These are phyloP conservation scores for Tubosaeta sp. DNA, from an alignment of 768 basidiomycete species.

Conservation along the genomic window DNA sequence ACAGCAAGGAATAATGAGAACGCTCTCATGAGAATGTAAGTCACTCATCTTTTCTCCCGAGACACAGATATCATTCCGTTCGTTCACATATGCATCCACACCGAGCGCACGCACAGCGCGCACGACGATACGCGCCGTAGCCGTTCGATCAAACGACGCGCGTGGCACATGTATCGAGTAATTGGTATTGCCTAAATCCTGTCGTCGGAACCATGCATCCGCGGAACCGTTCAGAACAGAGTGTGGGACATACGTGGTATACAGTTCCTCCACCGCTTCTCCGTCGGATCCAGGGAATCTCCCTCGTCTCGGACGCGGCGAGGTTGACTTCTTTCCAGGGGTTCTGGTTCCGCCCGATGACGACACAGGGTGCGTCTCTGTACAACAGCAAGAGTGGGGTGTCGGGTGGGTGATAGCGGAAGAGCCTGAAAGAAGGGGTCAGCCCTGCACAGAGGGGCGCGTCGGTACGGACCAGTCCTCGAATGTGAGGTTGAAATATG, in stretches of 20 bases:
- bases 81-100: slow-evolving; percentile 76
- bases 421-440: slow-evolving; percentile 50
- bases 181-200: slow-evolving; percentile 98
- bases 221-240: not conserved
- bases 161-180: slow-evolving; percentile 92
- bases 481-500: slow-evolving; percentile 85
- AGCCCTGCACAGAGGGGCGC: slow-evolving; percentile 25
- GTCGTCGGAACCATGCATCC: not conserved
- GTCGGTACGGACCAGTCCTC: slow-evolving; percentile 73
- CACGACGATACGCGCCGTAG: slow-evolving; percentile 73
- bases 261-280: slow-evolving; percentile 94
- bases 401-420: slow-evolving; percentile 65
- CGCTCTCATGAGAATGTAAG: too few relatives aligned
- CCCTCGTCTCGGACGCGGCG: slow-evolving; percentile 42
- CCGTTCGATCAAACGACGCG: slow-evolving; percentile 69
- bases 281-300: slow-evolving; percentile 76
- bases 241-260: slow-evolving; percentile 69
- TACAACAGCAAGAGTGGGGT: slow-evolving; percentile 82
- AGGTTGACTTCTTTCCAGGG: slow-evolving; percentile 98
- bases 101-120: slow-evolving; percentile 74
- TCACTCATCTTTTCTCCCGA: slow-evolving; percentile 82
- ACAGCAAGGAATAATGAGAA: slow-evolving; percentile 1
- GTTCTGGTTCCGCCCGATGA: slow-evolving; percentile 95
- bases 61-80: slow-evolving; percentile 88
- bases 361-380: slow-evolving; percentile 81